Evolutionary conservation across 495 filamentous ascomycete genomes (phyloP), one percentile per base, ranked within the genome.

Genomic region (Lasiosphaeris hirsuta): DNA sequence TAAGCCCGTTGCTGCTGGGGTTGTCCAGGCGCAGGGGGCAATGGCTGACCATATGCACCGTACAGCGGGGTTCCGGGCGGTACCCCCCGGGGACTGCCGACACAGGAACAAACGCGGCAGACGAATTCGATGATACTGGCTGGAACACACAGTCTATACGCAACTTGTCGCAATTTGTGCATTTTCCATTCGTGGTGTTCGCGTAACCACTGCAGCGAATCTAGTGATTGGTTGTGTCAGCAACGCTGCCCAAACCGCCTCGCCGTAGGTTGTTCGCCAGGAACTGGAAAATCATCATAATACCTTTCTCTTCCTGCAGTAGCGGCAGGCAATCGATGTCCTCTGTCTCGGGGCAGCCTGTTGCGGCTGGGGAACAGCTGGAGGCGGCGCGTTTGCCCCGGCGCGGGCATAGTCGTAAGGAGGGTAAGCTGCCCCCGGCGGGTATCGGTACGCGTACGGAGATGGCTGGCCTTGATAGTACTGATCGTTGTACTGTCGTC

Each of bases 131-230:
- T 2, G 73, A 76, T 3, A 80, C 77, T 0, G 77, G 77, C 58
- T 80, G 77, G 42, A 80, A 80, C 3, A 80, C 68, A 52, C 77
- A 80, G 34, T 80, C 77, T 46, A 78, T 77, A 38, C 73, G 71
- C 69, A 79, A 71, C 60, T 78, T 79, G 50, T 74, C 72, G 51
- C 77, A 80, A 47, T 80, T 80, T 7, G 73, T 72, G 52, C 77
- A 80, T 55, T 79, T 79, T 6, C 77, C 77, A 10, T 77, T 77
- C 0, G 69, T 71, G 0, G 76, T 76, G 15, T 76, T 76, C 14
- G 75, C 72, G 52, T 79, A 78, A n/a, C 77, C 77, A 45, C 77
- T 80, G 68, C 77, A 80, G 15, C 77, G 76, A 59, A 80, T 80
- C 77, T 80, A 10, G 15, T n/a, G 30, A 15, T 30, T 45, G 13